Conservation (phyloP, 768 basidiomycete genomes). For the Agrocybe pediades region DNA sequence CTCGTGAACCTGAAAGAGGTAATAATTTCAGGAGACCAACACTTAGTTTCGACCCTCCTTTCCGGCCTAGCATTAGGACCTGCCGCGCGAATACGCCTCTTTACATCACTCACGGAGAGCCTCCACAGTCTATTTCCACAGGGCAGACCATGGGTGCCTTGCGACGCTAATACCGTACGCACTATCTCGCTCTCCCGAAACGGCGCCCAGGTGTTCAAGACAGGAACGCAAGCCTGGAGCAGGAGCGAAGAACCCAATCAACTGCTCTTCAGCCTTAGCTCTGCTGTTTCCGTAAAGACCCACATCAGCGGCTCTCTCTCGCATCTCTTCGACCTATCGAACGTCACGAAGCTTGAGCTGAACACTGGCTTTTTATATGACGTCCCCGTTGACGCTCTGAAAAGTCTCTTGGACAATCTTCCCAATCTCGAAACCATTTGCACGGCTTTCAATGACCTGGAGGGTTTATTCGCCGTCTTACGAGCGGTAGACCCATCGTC, state of each 20-base stretch:
- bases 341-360: constrained; percentile 32
- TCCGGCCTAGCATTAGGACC: constrained; percentile 21
- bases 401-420: constrained; percentile 19
- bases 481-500: not conserved
- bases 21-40: constrained; percentile 26
- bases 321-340: constrained; percentile 21
- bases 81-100: constrained; percentile 29
- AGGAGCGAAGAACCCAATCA: constrained; percentile 23
- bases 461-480: constrained; percentile 24
- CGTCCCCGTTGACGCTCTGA: constrained; percentile 19
- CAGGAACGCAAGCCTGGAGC: too few species aligned
- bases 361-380: constrained; percentile 29
- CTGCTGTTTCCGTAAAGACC: constrained; percentile 20
- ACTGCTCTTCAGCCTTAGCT: constrained; percentile 24
- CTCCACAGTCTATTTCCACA: constrained; percentile 29
- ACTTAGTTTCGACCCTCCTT: constrained; percentile 28
- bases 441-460: constrained; percentile 31
- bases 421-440: constrained; percentile 24
- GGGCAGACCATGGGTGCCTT: constrained; percentile 15
- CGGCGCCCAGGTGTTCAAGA: constrained; percentile 19
- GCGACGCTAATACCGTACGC: constrained; percentile 1
- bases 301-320: constrained; percentile 21
- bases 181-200: constrained; percentile 13
- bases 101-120: constrained; percentile 24
- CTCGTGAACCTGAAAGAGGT: constrained; percentile 31